Evolutionary conservation across 2,329 filamentous ascomycete genomes (phyloP).

Genomic region (Ceratocystis smalleyi): DNA sequence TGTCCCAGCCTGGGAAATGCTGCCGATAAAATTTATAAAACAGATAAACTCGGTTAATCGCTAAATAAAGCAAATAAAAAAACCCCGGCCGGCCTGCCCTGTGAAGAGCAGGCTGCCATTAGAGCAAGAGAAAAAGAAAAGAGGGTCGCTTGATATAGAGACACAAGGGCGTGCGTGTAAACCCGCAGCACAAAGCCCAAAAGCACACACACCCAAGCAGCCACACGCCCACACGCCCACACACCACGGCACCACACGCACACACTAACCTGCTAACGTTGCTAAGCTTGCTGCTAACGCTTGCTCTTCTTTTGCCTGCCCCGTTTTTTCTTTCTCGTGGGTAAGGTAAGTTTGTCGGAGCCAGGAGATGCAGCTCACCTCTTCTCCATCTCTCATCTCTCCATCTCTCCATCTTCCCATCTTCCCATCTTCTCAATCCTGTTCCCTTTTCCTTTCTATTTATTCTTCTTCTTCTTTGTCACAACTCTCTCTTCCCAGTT

Average conservation of each 20-base stretch:
- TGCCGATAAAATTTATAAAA: constrained; percentile 4
- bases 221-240: too few species aligned
- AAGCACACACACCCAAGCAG: too few species aligned
- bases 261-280: too few species aligned
- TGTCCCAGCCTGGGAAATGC: not conserved
- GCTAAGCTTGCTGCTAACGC: too few species aligned
- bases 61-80: constrained; percentile 16
- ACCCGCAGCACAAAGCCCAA: too few species aligned
- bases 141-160: constrained; percentile 13
- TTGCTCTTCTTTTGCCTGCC: constrained; percentile 11
- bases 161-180: not conserved
- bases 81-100: not conserved
- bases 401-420: constrained; percentile 18
- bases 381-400: constrained; percentile 11
- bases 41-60: not conserved
- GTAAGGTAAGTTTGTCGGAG: constrained; percentile 18
- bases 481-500: constrained; percentile 1
- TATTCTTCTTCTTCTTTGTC: constrained; percentile 17
- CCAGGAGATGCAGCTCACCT: constrained; percentile 17
- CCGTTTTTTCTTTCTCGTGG: constrained; percentile 19
- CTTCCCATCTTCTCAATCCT: constrained; percentile 19
- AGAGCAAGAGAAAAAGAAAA: not conserved
- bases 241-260: too few species aligned
- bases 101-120: too few species aligned
- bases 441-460: constrained; percentile 18